Evolutionary conservation across 805 yeast species (phyloP), one percentile per base, ranked within the genome.

Genomic region (Cyberlindnera mycetangii): DNA sequence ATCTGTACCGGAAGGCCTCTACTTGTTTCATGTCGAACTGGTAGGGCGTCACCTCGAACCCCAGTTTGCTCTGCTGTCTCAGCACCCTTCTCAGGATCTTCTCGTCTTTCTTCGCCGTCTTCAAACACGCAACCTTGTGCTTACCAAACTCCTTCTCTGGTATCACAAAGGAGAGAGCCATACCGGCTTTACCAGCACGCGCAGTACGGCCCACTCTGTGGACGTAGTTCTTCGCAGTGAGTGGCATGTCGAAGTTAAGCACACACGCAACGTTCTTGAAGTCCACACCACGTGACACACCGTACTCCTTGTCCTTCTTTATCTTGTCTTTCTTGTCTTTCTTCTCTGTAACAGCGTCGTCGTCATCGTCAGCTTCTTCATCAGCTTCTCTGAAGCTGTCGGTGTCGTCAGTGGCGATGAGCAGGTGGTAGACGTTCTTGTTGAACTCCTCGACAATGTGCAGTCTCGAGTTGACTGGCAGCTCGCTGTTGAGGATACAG

Each of bases 121-220:
- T 64, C 52, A 87, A 72, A 42, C 81, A 71, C 1, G 98, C 89
- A 22, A 82, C 78, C 62, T 83, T 89, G 67, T 93, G 97, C 58
- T 86, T 88, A 25, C 96, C 97, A 68, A 85, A 83, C 58, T 87
- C 90, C 50, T 83, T 85, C 27, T 71, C 68, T 21, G 93, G 86
- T 20, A 92, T 89, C 16, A 90, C 93, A 69, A 92, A 93, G 15
- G 97, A 89, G 44, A 93, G 74, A 0, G 98, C 86, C 78, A 89
- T 90, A 47, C 99, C 99, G 2, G 93, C 75, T 61, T 88, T 89
- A 42, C 97, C 96, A 7, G 96, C 98, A 68, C 99, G 81, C 5
- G 99, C 99, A 5, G 99, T 93, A 71, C 99, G 81, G 41, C 99
- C 99, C 30, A 93, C 79, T 62, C 99, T 78, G 66, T 93, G 99